Conservation (phyloP, 2,329 filamentous ascomycete species). For the Stachybotrys chartarum region DNA sequence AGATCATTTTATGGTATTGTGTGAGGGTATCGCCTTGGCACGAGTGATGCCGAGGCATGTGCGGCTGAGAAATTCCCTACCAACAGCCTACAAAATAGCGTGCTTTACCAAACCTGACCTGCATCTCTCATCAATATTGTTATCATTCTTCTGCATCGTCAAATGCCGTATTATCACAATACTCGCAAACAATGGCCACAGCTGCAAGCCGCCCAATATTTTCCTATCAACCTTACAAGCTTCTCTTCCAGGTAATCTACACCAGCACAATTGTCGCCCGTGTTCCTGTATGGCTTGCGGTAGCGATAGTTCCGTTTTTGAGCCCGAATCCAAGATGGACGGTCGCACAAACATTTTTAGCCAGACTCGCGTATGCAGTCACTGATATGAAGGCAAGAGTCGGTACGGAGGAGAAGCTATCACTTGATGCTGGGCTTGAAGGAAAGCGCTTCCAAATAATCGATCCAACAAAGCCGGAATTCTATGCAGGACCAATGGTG, state of each 20-base stretch:
- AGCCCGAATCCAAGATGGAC: neutral
- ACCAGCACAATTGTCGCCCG: neutral
- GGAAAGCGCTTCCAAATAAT: constrained; percentile 12
- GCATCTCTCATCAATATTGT: too few species aligned
- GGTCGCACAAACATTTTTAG: neutral
- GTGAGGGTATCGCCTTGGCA: too few species aligned
- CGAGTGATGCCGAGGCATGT: too few species aligned
- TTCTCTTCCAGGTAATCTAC: neutral
- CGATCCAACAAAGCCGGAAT: constrained; percentile 2
- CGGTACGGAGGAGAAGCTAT: constrained; percentile 4
- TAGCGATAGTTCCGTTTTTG: neutral
- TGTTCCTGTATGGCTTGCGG: neutral
- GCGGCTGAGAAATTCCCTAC: too few species aligned
- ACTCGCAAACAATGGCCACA: too few species aligned
- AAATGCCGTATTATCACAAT: too few species aligned
- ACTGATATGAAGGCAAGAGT: constrained; percentile 1
- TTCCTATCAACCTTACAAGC: neutral
- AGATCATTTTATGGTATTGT: too few species aligned
- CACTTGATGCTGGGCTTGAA: constrained; percentile 15
- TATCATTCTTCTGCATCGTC: too few species aligned
- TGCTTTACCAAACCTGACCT: too few species aligned
- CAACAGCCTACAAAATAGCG: too few species aligned
- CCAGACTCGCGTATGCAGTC: neutral
- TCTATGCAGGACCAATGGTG: constrained; percentile 6
- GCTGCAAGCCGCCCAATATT: too few species aligned